Base-by-base conservation (phyloP, 768 basidiomycete genomes). In the Kwoniella europaea region DNA sequence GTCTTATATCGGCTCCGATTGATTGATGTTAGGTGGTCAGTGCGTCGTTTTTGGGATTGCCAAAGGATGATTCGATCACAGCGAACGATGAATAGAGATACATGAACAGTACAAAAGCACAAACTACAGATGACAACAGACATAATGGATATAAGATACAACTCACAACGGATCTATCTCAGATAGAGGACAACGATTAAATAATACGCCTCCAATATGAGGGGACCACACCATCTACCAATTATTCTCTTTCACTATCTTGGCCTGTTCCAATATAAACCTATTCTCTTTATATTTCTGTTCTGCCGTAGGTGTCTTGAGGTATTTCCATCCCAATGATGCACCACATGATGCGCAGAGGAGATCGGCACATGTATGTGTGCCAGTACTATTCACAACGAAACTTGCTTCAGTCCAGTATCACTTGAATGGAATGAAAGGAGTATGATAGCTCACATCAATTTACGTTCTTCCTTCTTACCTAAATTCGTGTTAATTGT, bases 221-320 rank as follows among this genome's bases (percentile, higher is more conserved):
- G 27, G 4, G 27, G 27, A 27, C 27, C 4, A 27, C 27, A 27
- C 27, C 27, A 27, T 27, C 27, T 29, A 76, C 83, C 83, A 84
- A 41, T 76, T 78, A 46, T 82, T 83, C 76, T 83, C 82, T 74
- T 84, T 84, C 69, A 83, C 72, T 7, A 83, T 72, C 69, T 76
- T 76, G 27, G 76, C 79, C 1, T 75, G 74, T 63, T 84, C 83
- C 24, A 83, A 67, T 54, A 84, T 84, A 63, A 76, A 82, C 55
- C 79, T 70, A 3, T 80, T 80, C 65, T 84, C 83, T 63, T 84
- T 84, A 69, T 84, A 84, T 52, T 75, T 60, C 74, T 84, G 82
- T 9, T 82, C 81, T 4, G 75, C 74, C 27, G 76, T 80, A 18
- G 78, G 73, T 6, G 83, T 80, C 41, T 74, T 78, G 66, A 82